phyloP scores from a whole-genome alignment of 148 eudicot genomes.

The Fagopyrum esculentum region DNA sequence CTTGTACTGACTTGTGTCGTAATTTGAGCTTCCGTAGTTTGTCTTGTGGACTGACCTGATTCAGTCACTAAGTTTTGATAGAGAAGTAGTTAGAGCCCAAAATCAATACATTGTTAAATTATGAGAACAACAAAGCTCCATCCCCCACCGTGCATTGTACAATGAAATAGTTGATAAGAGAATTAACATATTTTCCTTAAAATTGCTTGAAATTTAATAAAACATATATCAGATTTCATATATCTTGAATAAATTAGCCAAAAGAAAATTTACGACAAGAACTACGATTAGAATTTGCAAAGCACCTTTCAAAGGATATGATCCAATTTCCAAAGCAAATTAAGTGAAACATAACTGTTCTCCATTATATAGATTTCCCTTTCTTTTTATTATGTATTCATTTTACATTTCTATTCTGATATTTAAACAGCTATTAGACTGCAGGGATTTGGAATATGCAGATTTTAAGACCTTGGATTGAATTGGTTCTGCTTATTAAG shows the following conservation, averaged over 20 bases:
- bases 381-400: too few species aligned
- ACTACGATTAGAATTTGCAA: background rate
- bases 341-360: too few species aligned
- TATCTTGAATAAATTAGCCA: background rate
- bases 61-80: conserved; percentile 56
- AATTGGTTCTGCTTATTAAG: too few species aligned
- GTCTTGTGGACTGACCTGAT: conserved; percentile 43
- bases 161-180: background rate
- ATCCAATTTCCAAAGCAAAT: background rate
- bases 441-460: too few species aligned
- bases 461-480: too few species aligned
- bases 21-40: conserved; percentile 69
- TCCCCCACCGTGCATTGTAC: background rate
- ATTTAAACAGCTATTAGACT: too few species aligned
- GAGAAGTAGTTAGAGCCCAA: conserved; percentile 5
- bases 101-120: background rate
- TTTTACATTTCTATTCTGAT: too few species aligned
- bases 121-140: background rate
- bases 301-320: background rate
- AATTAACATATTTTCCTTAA: background rate
- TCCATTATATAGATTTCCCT: too few species aligned
- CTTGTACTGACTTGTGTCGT: conserved; percentile 65
- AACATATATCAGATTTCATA: background rate
- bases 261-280: background rate
- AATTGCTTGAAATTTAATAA: background rate